Conservation (phyloP, 2,329 filamentous ascomycete species). For the Juglanconis oblonga region DNA sequence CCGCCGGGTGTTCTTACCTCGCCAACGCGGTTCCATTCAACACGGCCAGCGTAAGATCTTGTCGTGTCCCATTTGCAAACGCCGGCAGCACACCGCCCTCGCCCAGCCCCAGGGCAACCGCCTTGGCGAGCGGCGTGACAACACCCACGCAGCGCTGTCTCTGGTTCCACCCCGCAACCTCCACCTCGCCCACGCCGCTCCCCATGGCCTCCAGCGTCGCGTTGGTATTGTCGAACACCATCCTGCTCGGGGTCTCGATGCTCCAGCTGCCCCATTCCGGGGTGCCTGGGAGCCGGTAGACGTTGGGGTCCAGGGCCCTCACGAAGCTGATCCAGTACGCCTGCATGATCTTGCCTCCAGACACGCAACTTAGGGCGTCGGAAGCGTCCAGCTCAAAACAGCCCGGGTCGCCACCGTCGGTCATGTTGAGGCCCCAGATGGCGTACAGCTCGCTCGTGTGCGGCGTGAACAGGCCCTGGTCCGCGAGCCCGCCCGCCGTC, state of each 20-base stretch:
- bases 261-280: slow-evolving; percentile 17
- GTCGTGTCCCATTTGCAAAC: slow-evolving; percentile 5
- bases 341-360: slow-evolving; percentile 9
- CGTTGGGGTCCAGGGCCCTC: slow-evolving; percentile 14
- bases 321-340: slow-evolving; percentile 20
- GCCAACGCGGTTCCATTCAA: background rate
- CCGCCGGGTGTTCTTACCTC: background rate
- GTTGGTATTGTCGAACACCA: slow-evolving; percentile 1
- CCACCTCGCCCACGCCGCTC: background rate
- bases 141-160: slow-evolving; percentile 3
- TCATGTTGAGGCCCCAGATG: slow-evolving; percentile 8
- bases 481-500: background rate
- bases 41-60: background rate
- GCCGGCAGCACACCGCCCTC: background rate
- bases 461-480: slow-evolving; percentile 11
- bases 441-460: slow-evolving; percentile 11
- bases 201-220: slow-evolving; percentile 7
- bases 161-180: slow-evolving; percentile 5
- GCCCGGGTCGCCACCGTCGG: slow-evolving; percentile 8
- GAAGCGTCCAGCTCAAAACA: background rate
- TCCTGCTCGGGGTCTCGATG: background rate
- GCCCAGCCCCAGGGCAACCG: background rate
- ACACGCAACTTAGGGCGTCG: slow-evolving; percentile 1
- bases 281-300: background rate
- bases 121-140: background rate